Evolutionary conservation across 2,329 filamentous ascomycete genomes (phyloP).

Genomic region (Colletotrichum simmondsii): DNA sequence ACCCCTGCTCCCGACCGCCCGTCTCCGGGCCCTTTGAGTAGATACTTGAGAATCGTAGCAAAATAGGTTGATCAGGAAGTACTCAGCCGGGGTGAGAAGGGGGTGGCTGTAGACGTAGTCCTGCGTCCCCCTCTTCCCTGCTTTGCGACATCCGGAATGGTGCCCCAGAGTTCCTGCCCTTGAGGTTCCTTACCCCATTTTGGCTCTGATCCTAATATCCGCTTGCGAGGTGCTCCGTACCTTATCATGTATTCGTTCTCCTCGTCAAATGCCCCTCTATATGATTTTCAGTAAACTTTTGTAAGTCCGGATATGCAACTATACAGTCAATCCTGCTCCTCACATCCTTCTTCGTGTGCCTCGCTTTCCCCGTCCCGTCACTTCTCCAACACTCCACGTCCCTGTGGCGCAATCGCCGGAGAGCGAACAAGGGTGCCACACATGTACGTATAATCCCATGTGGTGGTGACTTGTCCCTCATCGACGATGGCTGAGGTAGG

Average conservation of each 20-base stretch:
- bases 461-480: slow-evolving; percentile 24
- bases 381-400: background rate
- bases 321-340: background rate
- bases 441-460: slow-evolving; percentile 16
- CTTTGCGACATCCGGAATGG: background rate
- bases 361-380: background rate
- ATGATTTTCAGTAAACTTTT: too few relatives aligned
- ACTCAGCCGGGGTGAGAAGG: background rate
- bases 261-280: background rate
- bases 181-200: background rate
- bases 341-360: background rate
- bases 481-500: slow-evolving; percentile 23
- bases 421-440: background rate
- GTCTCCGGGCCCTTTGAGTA: background rate
- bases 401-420: background rate
- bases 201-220: background rate
- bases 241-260: background rate
- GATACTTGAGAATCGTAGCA: background rate
- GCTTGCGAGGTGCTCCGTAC: background rate
- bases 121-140: background rate
- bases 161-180: slow-evolving; percentile 2
- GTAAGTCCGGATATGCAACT: too few relatives aligned
- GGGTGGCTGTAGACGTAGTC: background rate
- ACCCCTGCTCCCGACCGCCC: background rate
- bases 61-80: background rate